Base-by-base conservation (phyloP, 257 asterid genomes). In the Nyctanthes arbortristis region DNA sequence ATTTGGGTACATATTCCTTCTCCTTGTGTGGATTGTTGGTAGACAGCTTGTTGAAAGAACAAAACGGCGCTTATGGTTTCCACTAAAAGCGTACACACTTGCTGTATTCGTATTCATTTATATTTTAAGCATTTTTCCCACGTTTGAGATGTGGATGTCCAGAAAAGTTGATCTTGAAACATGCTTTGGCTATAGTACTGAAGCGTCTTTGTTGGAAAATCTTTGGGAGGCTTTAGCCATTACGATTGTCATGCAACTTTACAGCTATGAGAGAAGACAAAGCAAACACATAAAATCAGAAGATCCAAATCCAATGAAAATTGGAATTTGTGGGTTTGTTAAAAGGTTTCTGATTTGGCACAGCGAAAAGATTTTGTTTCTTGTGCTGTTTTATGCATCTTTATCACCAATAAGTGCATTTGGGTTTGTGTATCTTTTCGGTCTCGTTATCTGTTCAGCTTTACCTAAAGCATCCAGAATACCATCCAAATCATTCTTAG, bases 261-360 rank as follows among this genome's bases (percentile, higher is more conserved):
- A 94, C 65, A 94, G 97, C 83, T 94, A 94, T 24, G 99, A 94
- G 78, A 89, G 99, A 83, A 87, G 99, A 76, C 96, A 94, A 77
- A 94, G 96, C 89, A 85, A 86, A 78, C 69, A 47, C 71, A 70
- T 78, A 80, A 77, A 75, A 72, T 80, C 87, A 58, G 96, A 80
- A 70, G 86, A 81, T 76, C 68, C 82, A 25, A 86, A 86, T 32
- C 80, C 81, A 40, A 71, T 82, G 68, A 88, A 88, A 70, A 78
- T 82, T 69, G 99, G 99, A 60, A 74, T 89, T 63, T 73, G 89
- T 67, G 99, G 97, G 47, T 91, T 94, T 79, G 33, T 82, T 31
- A 89, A 80, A 65, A 88, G 99, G 71, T 77, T 83, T 72, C 80
- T 94, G 72, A 89, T 91, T 77, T 94, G 99, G 99, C 99, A 91